Percentiles rank a stretch among this genome's conserved stretches.
phyloP scores from a whole-genome alignment of 139 green algal genomes.

The Chlamydomonas urium region DNA sequence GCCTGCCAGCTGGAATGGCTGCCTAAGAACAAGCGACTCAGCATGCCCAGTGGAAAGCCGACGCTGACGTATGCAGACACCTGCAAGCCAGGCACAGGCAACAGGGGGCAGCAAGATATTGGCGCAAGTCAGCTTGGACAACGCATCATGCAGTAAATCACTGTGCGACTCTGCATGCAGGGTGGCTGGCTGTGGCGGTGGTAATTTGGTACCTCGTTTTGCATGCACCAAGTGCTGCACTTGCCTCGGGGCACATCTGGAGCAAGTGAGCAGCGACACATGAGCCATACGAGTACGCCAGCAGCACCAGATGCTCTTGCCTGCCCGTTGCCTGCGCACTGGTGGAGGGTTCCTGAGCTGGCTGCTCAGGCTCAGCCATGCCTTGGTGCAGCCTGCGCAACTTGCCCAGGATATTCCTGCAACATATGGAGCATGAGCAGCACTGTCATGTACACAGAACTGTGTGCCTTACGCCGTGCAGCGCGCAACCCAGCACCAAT shows the following conservation, averaged over 20 bases:
- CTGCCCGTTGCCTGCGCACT: not conserved
- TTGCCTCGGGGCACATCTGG: not conserved
- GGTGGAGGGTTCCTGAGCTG: not conserved
- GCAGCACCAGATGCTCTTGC: not conserved
- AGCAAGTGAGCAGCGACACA: conserved; percentile 10
- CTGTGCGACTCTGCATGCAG: no score
- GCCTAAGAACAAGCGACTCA: conserved; percentile 11
- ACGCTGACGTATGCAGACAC: conserved; percentile 1
- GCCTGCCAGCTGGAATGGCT: not conserved
- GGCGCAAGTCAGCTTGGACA: no score
- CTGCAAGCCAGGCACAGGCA: no score
- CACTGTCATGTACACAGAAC: not conserved
- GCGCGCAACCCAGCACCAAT: no score
- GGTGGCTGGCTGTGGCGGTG: no score
- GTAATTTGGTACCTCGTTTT: no score
- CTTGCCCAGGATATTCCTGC: not conserved
- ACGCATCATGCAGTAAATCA: no score
- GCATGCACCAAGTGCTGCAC: not conserved
- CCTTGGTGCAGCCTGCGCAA: not conserved
- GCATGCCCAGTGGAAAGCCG: conserved; percentile 6
- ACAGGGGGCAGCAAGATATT: no score
- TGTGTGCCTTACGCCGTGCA: not conserved
- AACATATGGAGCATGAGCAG: not conserved
- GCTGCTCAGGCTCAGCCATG: not conserved
- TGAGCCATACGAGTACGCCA: conserved; percentile 15